A percentile compares a stretch with the other conserved stretches of the same genome.
These are phyloP conservation scores for Colletotrichum sp. DNA, from an alignment of 2,329 filamentous ascomycete genomes.

Conservation along the genomic window DNA sequence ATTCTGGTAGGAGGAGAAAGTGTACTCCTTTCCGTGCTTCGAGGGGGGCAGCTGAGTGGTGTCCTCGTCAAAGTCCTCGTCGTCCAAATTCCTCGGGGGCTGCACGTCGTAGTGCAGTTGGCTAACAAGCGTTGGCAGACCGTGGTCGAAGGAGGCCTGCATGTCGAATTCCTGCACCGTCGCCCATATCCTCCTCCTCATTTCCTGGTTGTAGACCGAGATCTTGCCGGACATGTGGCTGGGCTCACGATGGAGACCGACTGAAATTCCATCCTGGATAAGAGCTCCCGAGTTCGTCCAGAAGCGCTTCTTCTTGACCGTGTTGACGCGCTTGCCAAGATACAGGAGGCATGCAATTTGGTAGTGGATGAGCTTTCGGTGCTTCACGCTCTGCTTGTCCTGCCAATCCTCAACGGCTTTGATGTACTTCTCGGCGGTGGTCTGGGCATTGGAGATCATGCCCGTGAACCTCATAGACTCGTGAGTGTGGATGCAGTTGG, in stretches of 20 bases:
- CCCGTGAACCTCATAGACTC: constrained; percentile 59
- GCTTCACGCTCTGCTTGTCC: constrained; percentile 63
- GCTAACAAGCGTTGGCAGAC: constrained; percentile 61
- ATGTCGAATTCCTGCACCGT: constrained; percentile 67
- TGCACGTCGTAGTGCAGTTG: constrained; percentile 61
- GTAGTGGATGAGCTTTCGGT: constrained; percentile 64
- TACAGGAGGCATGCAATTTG: constrained; percentile 66
- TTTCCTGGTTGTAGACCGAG: constrained; percentile 65
- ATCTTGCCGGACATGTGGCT: constrained; percentile 59
- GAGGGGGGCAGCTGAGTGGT: constrained; percentile 56
- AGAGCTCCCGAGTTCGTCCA: constrained; percentile 63
- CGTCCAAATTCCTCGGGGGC: constrained; percentile 61
- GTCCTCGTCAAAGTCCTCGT: constrained; percentile 61
- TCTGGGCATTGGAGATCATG: constrained; percentile 61
- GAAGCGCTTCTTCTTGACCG: constrained; percentile 68
- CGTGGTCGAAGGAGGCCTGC: constrained; percentile 66
- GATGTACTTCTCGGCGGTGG: constrained; percentile 61
- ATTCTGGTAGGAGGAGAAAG: constrained; percentile 64
- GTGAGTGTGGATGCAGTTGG: constrained; percentile 61
- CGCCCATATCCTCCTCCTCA: constrained; percentile 65
- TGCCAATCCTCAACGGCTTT: constrained; percentile 61
- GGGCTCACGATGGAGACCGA: constrained; percentile 65
- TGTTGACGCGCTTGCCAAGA: constrained; percentile 65
- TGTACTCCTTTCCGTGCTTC: constrained; percentile 58
- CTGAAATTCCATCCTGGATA: constrained; percentile 61